Evolutionary conservation across 202 grass and related monocot genomes (phyloP).

Genomic region (Setaria viridis): DNA sequence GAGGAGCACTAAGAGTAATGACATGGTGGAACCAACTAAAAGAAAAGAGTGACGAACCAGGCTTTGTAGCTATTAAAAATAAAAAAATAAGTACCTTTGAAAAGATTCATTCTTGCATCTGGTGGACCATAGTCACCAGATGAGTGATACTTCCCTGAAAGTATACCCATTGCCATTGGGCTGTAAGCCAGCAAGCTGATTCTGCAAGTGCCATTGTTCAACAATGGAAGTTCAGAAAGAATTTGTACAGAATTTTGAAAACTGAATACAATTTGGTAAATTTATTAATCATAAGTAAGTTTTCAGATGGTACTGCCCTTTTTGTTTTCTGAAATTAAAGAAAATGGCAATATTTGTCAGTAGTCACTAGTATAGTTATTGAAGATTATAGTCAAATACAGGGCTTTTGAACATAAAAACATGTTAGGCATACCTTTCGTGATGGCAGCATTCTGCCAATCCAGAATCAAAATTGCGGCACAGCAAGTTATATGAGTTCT

Average conservation of each 20-base stretch:
- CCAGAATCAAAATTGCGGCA: conserved; percentile 85
- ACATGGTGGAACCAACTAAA: neutral
- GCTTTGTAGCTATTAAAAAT: conserved; percentile 4
- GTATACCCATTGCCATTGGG: conserved; percentile 97
- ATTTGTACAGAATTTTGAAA: neutral
- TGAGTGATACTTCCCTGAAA: conserved; percentile 87
- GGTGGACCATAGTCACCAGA: conserved; percentile 38
- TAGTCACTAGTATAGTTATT: neutral
- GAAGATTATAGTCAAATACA: neutral
- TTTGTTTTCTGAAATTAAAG: neutral
- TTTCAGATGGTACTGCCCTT: neutral
- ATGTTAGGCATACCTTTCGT: conserved; percentile 61
- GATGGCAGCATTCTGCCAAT: conserved; percentile 92
- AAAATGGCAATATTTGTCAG: neutral
- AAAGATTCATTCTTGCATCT: conserved; percentile 90
- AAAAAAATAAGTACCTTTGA: conserved; percentile 59
- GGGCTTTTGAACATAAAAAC: neutral
- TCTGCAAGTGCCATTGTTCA: conserved; percentile 52
- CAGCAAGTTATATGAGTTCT: conserved; percentile 90
- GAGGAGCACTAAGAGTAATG: conserved; percentile 10
- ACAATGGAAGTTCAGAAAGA: neutral
- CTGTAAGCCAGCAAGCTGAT: conserved; percentile 88
- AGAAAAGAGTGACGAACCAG: neutral
- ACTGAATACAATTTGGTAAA: neutral
- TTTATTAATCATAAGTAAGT: neutral